Evolutionary conservation across 2,329 filamentous ascomycete species (phyloP).

Genomic region (Taxawa tesnikishii): DNA sequence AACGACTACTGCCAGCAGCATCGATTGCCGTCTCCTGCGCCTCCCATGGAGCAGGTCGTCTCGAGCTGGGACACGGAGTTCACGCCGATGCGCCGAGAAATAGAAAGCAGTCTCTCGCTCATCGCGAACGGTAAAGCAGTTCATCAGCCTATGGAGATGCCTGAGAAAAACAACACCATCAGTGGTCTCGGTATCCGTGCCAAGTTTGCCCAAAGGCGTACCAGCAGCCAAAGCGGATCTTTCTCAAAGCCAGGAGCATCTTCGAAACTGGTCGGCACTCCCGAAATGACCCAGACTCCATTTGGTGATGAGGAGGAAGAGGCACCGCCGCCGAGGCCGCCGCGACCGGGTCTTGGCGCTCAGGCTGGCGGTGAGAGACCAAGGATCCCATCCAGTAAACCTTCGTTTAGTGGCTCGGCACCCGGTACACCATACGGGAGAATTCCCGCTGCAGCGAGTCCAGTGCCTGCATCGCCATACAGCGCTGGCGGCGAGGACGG

Average conservation of each 20-base stretch:
- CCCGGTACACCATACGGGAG: not conserved
- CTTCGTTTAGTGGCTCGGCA: not conserved
- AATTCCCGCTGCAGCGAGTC: no score
- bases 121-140: slow-evolving; percentile 57
- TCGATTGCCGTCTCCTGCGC: slow-evolving; percentile 58
- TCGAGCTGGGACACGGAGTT: slow-evolving; percentile 53
- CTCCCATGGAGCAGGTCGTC: slow-evolving; percentile 60
- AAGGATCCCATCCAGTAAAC: not conserved
- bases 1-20: slow-evolving; percentile 61
- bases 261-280: not conserved
- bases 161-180: slow-evolving; percentile 30
- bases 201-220: slow-evolving; percentile 9
- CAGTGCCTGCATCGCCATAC: no score
- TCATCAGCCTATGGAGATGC: slow-evolving; percentile 40
- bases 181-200: slow-evolving; percentile 37
- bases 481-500: no score
- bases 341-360: slow-evolving; percentile 14
- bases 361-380: not conserved
- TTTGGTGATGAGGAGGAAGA: slow-evolving; percentile 20
- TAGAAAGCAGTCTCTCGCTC: slow-evolving; percentile 50
- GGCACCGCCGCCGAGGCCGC: slow-evolving; percentile 18
- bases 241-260: slow-evolving; percentile 4
- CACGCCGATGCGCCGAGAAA: slow-evolving; percentile 49
- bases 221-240: slow-evolving; percentile 6
- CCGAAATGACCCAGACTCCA: no score